Conservation (phyloP, 2,329 filamentous ascomycete genomes). For the Emergomyces africanus region DNA sequence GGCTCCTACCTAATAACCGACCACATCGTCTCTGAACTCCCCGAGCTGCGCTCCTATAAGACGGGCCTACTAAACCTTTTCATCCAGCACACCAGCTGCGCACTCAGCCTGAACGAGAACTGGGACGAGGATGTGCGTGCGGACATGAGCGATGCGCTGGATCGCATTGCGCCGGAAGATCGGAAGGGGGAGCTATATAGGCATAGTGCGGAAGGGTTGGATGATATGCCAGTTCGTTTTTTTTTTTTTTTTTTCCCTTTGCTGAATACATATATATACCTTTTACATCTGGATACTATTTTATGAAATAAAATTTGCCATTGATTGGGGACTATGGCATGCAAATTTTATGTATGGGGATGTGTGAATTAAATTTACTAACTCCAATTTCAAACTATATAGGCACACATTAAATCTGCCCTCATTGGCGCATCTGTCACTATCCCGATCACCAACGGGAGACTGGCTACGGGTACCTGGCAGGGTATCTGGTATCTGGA, state of each 20-base stretch:
- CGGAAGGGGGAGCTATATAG: constrained; percentile 64
- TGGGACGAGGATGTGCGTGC: constrained; percentile 70
- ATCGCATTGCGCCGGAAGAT: constrained; percentile 78
- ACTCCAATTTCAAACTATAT: neutral
- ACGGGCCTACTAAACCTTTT: constrained; percentile 80
- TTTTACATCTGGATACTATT: too few species aligned
- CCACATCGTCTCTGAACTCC: constrained; percentile 54
- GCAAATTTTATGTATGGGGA: too few species aligned
- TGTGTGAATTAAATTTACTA: neutral
- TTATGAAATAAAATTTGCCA: neutral
- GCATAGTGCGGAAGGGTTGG: constrained; percentile 72
- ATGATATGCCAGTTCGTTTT: constrained; percentile 76
- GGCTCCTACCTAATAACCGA: constrained; percentile 87
- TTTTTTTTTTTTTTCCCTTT: constrained; percentile 5
- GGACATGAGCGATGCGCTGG: constrained; percentile 90
- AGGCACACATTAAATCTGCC: constrained; percentile 88
- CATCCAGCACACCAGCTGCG: constrained; percentile 89
- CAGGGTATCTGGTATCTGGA: constrained; percentile 85
- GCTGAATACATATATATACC: neutral
- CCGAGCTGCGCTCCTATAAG: constrained; percentile 73
- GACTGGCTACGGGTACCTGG: constrained; percentile 52
- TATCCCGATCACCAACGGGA: constrained; percentile 80
- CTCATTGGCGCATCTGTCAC: constrained; percentile 80
- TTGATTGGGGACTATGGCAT: neutral
- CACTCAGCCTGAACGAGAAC: constrained; percentile 87